Conservation (phyloP, 2,329 filamentous ascomycete species). For the Beauveria sp. region DNA sequence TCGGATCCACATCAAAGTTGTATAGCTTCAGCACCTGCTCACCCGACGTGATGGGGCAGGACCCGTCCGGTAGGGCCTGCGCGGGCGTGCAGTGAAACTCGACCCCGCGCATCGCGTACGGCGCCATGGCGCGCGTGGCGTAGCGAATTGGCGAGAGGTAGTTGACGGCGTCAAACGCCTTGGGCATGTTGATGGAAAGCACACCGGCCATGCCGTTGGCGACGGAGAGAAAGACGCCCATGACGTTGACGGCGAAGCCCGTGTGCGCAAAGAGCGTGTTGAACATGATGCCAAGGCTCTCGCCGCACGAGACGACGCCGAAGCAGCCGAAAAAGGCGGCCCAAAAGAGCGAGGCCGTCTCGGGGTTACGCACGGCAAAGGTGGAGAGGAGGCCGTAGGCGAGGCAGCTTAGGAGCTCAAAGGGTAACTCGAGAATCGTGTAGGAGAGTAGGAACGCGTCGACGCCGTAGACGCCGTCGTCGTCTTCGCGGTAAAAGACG, state of each 20-base stretch:
- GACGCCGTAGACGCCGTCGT: slow-evolving; percentile 63
- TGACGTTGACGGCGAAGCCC: slow-evolving; percentile 69
- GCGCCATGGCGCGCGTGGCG: slow-evolving; percentile 56
- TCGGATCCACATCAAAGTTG: slow-evolving; percentile 53
- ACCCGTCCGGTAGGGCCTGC: slow-evolving; percentile 52
- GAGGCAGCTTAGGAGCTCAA: slow-evolving; percentile 58
- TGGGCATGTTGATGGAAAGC: slow-evolving; percentile 61
- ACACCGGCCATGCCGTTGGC: slow-evolving; percentile 65
- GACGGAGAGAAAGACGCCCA: slow-evolving; percentile 60
- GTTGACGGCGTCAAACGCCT: slow-evolving; percentile 59
- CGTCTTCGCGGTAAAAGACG: slow-evolving; percentile 70
- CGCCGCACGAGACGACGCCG: slow-evolving; percentile 65
- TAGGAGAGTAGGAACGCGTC: slow-evolving; percentile 67
- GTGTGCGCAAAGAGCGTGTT: slow-evolving; percentile 68
- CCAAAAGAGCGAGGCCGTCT: slow-evolving; percentile 58
- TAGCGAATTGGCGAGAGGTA: slow-evolving; percentile 67
- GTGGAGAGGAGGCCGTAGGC: slow-evolving; percentile 58
- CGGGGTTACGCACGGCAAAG: slow-evolving; percentile 57
- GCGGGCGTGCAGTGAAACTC: slow-evolving; percentile 54
- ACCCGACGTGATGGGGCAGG: slow-evolving; percentile 58
- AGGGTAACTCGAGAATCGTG: slow-evolving; percentile 61
- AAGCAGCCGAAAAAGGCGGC: slow-evolving; percentile 62
- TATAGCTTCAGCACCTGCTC: slow-evolving; percentile 62
- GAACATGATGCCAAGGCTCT: slow-evolving; percentile 72
- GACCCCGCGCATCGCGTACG: slow-evolving; percentile 54